Conservation (phyloP, 208 protist species). For the Sergeia podlipaevii region DNA sequence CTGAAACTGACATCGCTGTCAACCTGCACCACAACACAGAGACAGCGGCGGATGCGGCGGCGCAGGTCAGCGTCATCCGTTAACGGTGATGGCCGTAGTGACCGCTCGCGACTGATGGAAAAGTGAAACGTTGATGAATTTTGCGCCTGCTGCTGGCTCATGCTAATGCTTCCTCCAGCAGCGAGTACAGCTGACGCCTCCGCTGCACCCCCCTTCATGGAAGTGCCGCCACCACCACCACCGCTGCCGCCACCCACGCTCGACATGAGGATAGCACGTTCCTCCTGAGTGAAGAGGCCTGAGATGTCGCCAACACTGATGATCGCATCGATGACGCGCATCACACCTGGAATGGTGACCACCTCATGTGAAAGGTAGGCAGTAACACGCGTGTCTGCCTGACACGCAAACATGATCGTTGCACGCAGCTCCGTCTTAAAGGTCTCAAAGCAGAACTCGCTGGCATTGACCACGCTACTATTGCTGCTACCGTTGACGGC, state of each 20-base stretch:
- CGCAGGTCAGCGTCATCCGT: constrained; percentile 48
- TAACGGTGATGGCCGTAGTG: constrained; percentile 24
- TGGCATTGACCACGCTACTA: constrained; percentile 19
- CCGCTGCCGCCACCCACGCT: constrained; percentile 15
- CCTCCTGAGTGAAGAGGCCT: constrained; percentile 62
- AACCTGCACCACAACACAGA: constrained; percentile 62
- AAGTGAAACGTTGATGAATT: constrained; percentile 11
- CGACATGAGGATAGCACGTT: constrained; percentile 40
- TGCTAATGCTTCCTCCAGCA: too few species aligned
- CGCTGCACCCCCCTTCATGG: too few species aligned
- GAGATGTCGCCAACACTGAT: constrained; percentile 63
- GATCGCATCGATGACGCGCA: constrained; percentile 46
- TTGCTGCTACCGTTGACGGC: too few species aligned
- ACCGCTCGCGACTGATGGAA: constrained; percentile 11
- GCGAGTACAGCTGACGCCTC: too few species aligned
- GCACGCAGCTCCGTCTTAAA: constrained; percentile 56
- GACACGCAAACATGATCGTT: constrained; percentile 36
- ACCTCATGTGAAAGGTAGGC: constrained; percentile 53
- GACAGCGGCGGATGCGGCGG: constrained; percentile 41
- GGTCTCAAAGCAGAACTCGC: constrained; percentile 13
- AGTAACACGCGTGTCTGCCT: constrained; percentile 45
- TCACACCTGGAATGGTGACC: constrained; percentile 35
- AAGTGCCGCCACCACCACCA: too few species aligned
- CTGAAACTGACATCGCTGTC: constrained; percentile 24
- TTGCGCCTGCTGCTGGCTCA: background rate